Evolutionary conservation across 164 flowering plant species (phyloP), one percentile per base, ranked within the genome.

Genomic region (Tetracentron sinense): DNA sequence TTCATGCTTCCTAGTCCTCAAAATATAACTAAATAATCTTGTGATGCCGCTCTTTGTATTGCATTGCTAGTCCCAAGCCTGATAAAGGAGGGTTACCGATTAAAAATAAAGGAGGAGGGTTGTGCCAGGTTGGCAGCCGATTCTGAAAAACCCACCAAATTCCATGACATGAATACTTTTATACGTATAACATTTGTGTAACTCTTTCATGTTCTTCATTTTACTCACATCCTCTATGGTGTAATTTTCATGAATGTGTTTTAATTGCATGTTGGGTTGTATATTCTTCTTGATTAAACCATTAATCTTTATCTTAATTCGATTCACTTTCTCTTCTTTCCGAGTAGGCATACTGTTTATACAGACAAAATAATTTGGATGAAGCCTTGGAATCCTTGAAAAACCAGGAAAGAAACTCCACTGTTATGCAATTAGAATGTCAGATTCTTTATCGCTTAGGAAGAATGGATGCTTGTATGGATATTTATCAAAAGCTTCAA

Each of bases 371-470:
- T 79, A 91, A 85, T 74, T 73, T 87, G 53, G 78, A 84, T 61
- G 98, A 87, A 72, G 96, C 98, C 61, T 63, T 89, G 80, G 82
- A 78, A 56, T 72, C 77, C 30, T 61, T 91, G 73, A 78, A 80
- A 73, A 63, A 64, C 63, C 80, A 68, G 71, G 93, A 88, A 74
- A 79, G 57, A 57, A 81, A 65, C 67, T 51, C 86, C 33, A 75
- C 70, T 56, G 61, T 77, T 8, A 79, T 91, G 90, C 78, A 83
- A 67, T 74, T 94, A 49, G 90, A 91, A 65, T 75, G 93, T 25
- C 98, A 94, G 82, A 87, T 94, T 67, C 80, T 94, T 7, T 91
- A 80, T 65, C 96, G 96, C 35, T 52, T 81, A 57, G 96, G 90
- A 38, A 85, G 78, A 61, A 75, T 81, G 82, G 96, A 86, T 73